Percentiles rank a stretch among this genome's conserved stretches.
Conservation (phyloP, 495 filamentous ascomycete genomes). For the Trichocladium antarcticum region DNA sequence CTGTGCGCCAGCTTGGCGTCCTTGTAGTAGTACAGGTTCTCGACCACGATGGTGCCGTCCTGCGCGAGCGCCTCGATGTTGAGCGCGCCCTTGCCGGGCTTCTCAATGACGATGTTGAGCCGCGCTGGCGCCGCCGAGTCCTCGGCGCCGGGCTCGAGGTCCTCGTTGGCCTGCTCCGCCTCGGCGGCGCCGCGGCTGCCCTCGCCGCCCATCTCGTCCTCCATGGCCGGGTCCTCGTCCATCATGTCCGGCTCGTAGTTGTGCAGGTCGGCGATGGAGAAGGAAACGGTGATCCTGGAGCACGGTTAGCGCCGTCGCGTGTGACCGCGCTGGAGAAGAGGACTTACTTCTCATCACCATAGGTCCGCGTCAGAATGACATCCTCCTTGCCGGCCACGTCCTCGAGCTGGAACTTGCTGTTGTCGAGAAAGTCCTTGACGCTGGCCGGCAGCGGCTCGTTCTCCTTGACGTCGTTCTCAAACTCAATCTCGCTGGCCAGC, state of each 20-base stretch:
- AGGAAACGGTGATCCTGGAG: conserved; percentile 75
- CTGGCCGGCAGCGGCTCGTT: conserved; percentile 47
- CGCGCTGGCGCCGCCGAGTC: conserved; percentile 65
- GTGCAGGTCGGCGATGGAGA: conserved; percentile 87
- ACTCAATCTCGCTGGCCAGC: conserved; percentile 63
- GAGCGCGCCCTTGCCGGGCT: conserved; percentile 65
- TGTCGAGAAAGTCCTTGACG: conserved; percentile 64
- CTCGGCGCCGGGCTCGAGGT: conserved; percentile 35
- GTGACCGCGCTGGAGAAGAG: not conserved
- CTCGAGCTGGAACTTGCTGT: conserved; percentile 58
- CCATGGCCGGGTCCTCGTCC: conserved; percentile 52
- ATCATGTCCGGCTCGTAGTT: conserved; percentile 45
- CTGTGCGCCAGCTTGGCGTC: conserved; percentile 57
- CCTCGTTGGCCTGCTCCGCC: conserved; percentile 42
- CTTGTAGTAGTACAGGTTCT: conserved; percentile 80
- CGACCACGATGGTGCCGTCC: conserved; percentile 78
- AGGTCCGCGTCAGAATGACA: conserved; percentile 69
- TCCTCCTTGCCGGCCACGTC: conserved; percentile 78
- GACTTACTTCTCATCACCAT: conserved; percentile 75
- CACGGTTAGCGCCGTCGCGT: conserved; percentile 9
- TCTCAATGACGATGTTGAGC: conserved; percentile 80
- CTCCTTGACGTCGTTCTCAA: conserved; percentile 49
- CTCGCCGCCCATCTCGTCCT: conserved; percentile 48
- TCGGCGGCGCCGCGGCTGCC: conserved; percentile 35
- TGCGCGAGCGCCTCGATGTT: conserved; percentile 78